phyloP scores from a whole-genome alignment of 192 early-diverging fungal species.

The Gaertneriomyces sp. region DNA sequence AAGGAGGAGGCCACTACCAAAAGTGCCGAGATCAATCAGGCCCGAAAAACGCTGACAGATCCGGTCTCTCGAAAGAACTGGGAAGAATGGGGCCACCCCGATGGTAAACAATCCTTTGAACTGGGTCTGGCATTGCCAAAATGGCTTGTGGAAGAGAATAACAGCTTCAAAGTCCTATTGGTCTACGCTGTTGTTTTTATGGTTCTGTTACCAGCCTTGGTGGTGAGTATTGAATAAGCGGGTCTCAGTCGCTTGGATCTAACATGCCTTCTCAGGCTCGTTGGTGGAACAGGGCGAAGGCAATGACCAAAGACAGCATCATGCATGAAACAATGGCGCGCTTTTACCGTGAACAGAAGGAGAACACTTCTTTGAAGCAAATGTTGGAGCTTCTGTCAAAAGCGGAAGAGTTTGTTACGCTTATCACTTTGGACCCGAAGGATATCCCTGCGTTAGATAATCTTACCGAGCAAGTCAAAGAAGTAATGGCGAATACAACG shows the following conservation, averaged over 20 bases:
- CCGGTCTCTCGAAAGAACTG: conserved; percentile 84
- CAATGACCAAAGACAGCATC: conserved; percentile 86
- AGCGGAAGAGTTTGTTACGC: conserved; percentile 65
- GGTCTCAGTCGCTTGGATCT: neutral
- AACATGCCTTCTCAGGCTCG: conserved; percentile 48
- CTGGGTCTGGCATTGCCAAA: conserved; percentile 93
- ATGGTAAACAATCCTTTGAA: conserved; percentile 87
- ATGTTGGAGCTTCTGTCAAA: conserved; percentile 73
- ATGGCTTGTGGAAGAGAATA: conserved; percentile 82
- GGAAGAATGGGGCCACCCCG: conserved; percentile 95
- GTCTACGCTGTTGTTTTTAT: conserved; percentile 89
- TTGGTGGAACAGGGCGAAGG: conserved; percentile 93
- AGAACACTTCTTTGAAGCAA: conserved; percentile 61
- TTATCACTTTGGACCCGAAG: conserved; percentile 16
- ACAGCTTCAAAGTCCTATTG: conserved; percentile 70
- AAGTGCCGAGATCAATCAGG: conserved; percentile 87
- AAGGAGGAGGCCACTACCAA: conserved; percentile 66
- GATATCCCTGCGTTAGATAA: conserved; percentile 39
- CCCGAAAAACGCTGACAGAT: conserved; percentile 93
- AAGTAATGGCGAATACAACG: conserved; percentile 53
- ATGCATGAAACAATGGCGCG: conserved; percentile 82
- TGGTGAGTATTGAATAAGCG: conserved; percentile 42
- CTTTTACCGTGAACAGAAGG: conserved; percentile 88
- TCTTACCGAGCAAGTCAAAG: conserved; percentile 38
- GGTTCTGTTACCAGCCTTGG: conserved; percentile 78